phyloP scores from a whole-genome alignment of 352 stramenopile species.

The Pythium volutum region DNA sequence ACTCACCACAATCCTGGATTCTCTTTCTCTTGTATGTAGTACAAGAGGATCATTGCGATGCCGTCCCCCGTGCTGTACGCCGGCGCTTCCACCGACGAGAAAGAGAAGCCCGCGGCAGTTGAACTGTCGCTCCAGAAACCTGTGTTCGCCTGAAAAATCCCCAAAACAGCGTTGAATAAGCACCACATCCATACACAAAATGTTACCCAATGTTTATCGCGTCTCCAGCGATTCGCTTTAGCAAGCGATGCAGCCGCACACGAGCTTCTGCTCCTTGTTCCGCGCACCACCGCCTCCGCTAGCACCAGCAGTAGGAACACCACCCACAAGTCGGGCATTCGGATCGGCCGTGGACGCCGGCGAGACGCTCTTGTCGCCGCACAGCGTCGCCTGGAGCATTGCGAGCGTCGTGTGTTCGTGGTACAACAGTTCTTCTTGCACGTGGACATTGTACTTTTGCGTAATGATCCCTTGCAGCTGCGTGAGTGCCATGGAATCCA shows the following conservation, averaged over 20 bases:
- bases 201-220: constrained; percentile 4
- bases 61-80: constrained; percentile 45
- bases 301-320: not conserved
- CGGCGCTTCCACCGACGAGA: constrained; percentile 19
- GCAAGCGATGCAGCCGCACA: constrained; percentile 75
- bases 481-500: constrained; percentile 94
- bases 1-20: not conserved
- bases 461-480: constrained; percentile 94
- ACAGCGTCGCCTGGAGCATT: constrained; percentile 74
- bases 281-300: not conserved
- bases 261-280: constrained; percentile 48
- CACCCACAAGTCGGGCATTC: constrained; percentile 26
- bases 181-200: constrained; percentile 3
- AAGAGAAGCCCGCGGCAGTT: too few relatives aligned
- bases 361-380: constrained; percentile 32
- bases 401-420: constrained; percentile 82
- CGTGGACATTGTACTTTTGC: constrained; percentile 85
- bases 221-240: constrained; percentile 20
- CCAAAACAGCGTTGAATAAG: not conserved
- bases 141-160: not conserved
- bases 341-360: constrained; percentile 18
- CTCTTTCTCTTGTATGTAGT: constrained; percentile 32
- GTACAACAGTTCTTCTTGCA: constrained; percentile 94
- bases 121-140: not conserved
- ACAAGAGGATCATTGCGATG: constrained; percentile 70